phyloP scores from a whole-genome alignment of 2,329 filamentous ascomycete species.

The Zasmidium citrigriseum region DNA sequence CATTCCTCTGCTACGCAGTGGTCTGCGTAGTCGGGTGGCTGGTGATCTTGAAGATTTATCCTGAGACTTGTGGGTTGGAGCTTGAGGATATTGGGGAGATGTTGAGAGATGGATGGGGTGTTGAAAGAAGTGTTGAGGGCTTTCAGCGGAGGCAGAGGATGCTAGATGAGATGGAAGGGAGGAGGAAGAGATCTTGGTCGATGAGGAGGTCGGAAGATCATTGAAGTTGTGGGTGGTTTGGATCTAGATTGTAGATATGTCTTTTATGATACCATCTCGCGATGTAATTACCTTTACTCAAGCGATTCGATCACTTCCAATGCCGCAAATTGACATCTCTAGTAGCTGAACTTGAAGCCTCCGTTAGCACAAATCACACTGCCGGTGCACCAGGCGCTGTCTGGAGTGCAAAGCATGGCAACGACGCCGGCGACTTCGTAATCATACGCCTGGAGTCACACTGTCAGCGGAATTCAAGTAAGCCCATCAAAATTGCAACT shows the following conservation, averaged over 20 bases:
- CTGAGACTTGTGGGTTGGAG: slow-evolving; percentile 79
- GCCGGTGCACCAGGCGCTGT: slow-evolving; percentile 75
- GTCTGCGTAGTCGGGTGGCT: slow-evolving; percentile 71
- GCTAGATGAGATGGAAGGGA: background rate
- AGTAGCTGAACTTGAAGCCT: slow-evolving; percentile 63
- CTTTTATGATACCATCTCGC: background rate
- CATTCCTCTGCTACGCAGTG: slow-evolving; percentile 76
- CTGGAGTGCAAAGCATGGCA: slow-evolving; percentile 71
- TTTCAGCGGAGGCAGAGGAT: slow-evolving; percentile 8
- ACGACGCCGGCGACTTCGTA: slow-evolving; percentile 74
- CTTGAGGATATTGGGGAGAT: slow-evolving; percentile 77
- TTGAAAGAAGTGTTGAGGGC: slow-evolving; percentile 26
- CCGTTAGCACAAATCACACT: slow-evolving; percentile 80
- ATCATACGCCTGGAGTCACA: slow-evolving; percentile 55
- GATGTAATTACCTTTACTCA: no score
- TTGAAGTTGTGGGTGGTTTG: slow-evolving; percentile 2
- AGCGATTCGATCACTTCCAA: no score
- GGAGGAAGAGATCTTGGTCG: background rate
- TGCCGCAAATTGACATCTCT: no score
- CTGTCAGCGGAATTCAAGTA: slow-evolving; percentile 30
- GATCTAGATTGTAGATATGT: background rate
- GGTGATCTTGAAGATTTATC: slow-evolving; percentile 69
- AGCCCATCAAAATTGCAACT: slow-evolving; percentile 42
- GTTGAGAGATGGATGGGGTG: slow-evolving; percentile 71
- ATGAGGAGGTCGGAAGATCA: background rate